These are phyloP conservation scores for Malus domestica DNA, from an alignment of 306 rosid species.

Conservation along the genomic window DNA sequence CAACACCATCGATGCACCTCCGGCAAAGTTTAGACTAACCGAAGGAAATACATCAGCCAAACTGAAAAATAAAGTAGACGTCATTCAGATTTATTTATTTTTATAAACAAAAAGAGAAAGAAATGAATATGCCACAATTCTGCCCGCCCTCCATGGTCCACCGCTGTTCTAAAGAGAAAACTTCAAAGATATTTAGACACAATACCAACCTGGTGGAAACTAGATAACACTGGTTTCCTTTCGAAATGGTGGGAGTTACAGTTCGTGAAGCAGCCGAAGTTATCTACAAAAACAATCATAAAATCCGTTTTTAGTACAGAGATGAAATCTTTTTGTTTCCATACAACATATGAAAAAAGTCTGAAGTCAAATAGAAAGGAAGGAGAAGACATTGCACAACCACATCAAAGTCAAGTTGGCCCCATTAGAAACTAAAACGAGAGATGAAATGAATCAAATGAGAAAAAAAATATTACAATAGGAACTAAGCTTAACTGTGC, in stretches of 20 bases:
- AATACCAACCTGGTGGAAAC: conserved; percentile 61
- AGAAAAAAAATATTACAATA: neutral
- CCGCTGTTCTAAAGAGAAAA: neutral
- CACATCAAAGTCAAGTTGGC: neutral
- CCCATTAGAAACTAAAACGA: neutral
- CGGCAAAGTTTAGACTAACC: conserved; percentile 79
- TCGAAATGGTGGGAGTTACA: conserved; percentile 45
- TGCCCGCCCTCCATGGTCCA: neutral
- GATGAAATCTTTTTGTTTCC: neutral
- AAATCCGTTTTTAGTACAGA: conserved; percentile 11
- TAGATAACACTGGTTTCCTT: conserved; percentile 81
- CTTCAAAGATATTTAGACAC: conserved; percentile 4
- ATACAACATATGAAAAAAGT: neutral
- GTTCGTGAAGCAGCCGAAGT: conserved; percentile 62
- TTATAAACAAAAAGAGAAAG: neutral
- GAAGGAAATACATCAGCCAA: conserved; percentile 58
- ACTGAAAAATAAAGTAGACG: conserved; percentile 38
- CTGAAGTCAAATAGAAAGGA: neutral
- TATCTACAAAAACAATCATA: conserved; percentile 40
- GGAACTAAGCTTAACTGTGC: neutral
- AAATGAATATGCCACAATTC: neutral
- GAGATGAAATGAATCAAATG: neutral
- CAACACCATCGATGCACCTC: conserved; percentile 79
- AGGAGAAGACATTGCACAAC: neutral
- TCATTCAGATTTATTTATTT: conserved; percentile 16